Percentiles rank a stretch among this genome's conserved stretches.
Conservation (phyloP, 2,329 filamentous ascomycete species). For the Alternaria sp. region DNA sequence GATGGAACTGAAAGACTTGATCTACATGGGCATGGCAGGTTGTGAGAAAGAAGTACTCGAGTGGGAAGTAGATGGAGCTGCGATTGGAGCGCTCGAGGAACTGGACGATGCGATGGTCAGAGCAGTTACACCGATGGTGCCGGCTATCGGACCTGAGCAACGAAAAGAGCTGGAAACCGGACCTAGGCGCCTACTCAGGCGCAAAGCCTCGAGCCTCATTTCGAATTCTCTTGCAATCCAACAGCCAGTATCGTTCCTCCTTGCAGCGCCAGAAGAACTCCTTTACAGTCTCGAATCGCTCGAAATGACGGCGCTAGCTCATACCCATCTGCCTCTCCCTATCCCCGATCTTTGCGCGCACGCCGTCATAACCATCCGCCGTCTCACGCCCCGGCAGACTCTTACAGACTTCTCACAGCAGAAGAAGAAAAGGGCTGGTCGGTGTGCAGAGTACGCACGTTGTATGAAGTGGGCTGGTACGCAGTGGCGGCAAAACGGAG, state of each 20-base stretch:
- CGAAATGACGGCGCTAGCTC: conserved; percentile 43
- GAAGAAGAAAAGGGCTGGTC: conserved; percentile 32
- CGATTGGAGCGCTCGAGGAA: conserved; percentile 40
- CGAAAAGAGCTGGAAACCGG: conserved; percentile 13
- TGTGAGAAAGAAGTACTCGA: conserved; percentile 42
- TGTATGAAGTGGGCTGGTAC: conserved; percentile 48
- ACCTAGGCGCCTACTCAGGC: conserved; percentile 27
- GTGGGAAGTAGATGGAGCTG: conserved; percentile 39
- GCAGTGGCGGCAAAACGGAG: conserved; percentile 43
- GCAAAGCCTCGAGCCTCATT: conserved; percentile 29
- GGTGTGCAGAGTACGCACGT: conserved; percentile 45
- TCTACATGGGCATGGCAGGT: conserved; percentile 39
- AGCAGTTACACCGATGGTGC: conserved; percentile 31
- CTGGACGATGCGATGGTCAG: conserved; percentile 41
- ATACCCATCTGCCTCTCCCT: conserved; percentile 35
- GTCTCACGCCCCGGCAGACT: conserved; percentile 37
- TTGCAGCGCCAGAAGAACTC: conserved; percentile 32
- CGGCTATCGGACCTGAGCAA: conserved; percentile 5
- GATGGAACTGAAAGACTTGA: conserved; percentile 47
- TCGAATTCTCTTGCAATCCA: conserved; percentile 4
- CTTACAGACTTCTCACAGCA: conserved; percentile 33
- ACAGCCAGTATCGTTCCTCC: conserved; percentile 29
- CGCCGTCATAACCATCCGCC: conserved; percentile 41
- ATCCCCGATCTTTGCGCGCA: conserved; percentile 46
- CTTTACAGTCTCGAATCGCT: conserved; percentile 47